These are phyloP conservation scores for Petasospora fabianii DNA, from an alignment of 1,139 yeast genomes.

Conservation along the genomic window DNA sequence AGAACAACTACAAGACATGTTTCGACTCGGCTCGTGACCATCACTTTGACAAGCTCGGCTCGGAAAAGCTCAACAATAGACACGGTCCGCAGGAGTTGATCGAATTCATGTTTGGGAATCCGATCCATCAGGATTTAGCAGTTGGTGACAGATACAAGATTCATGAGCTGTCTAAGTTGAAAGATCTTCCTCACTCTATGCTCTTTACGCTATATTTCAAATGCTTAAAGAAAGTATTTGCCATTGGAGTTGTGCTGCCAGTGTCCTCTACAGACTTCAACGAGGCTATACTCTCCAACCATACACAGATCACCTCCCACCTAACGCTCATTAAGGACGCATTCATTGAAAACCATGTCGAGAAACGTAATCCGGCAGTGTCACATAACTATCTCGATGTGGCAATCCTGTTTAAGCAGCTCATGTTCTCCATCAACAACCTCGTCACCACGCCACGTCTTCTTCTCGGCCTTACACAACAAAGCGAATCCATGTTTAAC, in stretches of 20 bases:
- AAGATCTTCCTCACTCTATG: slow-evolving; percentile 15
- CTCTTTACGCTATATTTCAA: slow-evolving; percentile 22
- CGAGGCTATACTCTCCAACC: slow-evolving; percentile 18
- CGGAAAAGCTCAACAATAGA: slow-evolving; percentile 16
- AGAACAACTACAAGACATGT: slow-evolving; percentile 31
- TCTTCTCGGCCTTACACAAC: slow-evolving; percentile 30
- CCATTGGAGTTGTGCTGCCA: slow-evolving; percentile 23
- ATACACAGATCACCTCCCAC: slow-evolving; percentile 17
- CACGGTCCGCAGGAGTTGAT: slow-evolving; percentile 23
- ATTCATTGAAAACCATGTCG: slow-evolving; percentile 20
- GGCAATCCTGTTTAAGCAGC: slow-evolving; percentile 26
- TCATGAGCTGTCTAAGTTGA: slow-evolving; percentile 13
- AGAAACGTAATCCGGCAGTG: slow-evolving; percentile 6
- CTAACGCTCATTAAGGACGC: slow-evolving; percentile 16
- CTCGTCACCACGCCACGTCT: slow-evolving; percentile 33
- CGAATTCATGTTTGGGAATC: slow-evolving; percentile 26
- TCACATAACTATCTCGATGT: slow-evolving; percentile 19
- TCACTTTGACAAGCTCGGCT: slow-evolving; percentile 16
- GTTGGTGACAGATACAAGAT: slow-evolving; percentile 16
- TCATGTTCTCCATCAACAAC: slow-evolving; percentile 30
- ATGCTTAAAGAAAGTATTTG: slow-evolving; percentile 14
- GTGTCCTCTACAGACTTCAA: slow-evolving; percentile 12
- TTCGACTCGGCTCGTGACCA: slow-evolving; percentile 30
- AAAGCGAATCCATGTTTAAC: slow-evolving; percentile 26
- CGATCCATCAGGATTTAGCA: slow-evolving; percentile 26